Conservation (phyloP, 306 rosid genomes). For the Urtica urens region DNA sequence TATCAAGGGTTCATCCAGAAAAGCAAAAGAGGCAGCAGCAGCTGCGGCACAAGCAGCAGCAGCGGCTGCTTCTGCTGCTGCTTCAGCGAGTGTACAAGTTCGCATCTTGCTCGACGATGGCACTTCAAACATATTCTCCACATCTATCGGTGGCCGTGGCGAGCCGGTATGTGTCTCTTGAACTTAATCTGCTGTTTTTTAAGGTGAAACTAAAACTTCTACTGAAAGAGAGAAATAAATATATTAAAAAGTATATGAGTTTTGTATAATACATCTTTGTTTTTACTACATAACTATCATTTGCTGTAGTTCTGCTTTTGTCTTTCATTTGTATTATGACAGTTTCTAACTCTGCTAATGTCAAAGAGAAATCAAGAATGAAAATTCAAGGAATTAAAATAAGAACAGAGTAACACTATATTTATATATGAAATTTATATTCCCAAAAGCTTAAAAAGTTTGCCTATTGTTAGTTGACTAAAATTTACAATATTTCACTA, state of each 20-base stretch:
- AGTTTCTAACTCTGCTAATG: neutral
- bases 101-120: conserved; percentile 97
- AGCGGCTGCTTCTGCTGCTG: conserved; percentile 94
- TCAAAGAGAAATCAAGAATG: neutral
- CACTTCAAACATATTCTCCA: conserved; percentile 87
- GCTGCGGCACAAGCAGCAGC: conserved; percentile 99
- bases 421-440: neutral
- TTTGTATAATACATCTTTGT: conserved; percentile 2
- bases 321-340: too few relatives aligned
- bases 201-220: neutral
- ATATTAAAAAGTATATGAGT: neutral
- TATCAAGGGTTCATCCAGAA: conserved; percentile 84
- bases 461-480: neutral
- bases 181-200: neutral
- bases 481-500: too few relatives aligned
- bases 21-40: conserved; percentile 86
- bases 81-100: conserved; percentile 94
- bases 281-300: too few relatives aligned
- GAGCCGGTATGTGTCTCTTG: conserved; percentile 60
- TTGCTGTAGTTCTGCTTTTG: conserved; percentile 2
- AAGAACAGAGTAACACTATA: neutral
- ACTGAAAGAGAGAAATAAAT: too few relatives aligned
- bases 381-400: neutral
- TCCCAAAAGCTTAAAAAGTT: neutral
- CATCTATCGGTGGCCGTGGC: conserved; percentile 80